Conservation (phyloP, 2,329 filamentous ascomycete genomes). For the Ophiostoma pallidulum region DNA sequence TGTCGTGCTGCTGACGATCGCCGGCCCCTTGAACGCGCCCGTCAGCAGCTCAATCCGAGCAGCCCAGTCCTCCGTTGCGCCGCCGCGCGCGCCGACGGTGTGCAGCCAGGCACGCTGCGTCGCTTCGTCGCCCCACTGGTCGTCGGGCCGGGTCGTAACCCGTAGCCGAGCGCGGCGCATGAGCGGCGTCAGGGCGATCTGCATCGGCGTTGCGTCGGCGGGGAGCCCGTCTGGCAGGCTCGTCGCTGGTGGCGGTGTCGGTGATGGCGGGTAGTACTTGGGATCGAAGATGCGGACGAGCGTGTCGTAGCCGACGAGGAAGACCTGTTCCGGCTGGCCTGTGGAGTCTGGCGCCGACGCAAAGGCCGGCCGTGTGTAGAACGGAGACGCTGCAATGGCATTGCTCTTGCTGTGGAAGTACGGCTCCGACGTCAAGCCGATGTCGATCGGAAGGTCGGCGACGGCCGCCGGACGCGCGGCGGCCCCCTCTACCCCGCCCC, state of each 20-base stretch:
- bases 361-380: constrained; percentile 27
- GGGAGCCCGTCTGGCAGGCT: not conserved
- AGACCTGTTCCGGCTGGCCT: constrained; percentile 43
- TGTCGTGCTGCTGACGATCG: constrained; percentile 48
- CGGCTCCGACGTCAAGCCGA: constrained; percentile 61
- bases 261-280: constrained; percentile 51
- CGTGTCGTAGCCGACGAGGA: constrained; percentile 68
- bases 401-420: constrained; percentile 65
- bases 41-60: constrained; percentile 50
- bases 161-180: constrained; percentile 52
- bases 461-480: not conserved
- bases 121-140: constrained; percentile 47
- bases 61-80: constrained; percentile 49
- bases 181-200: constrained; percentile 50
- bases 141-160: constrained; percentile 54
- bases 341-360: not conserved
- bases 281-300: constrained; percentile 61
- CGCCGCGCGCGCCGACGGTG: constrained; percentile 32
- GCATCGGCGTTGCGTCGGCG: constrained; percentile 30
- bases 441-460: constrained; percentile 39
- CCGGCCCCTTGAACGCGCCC: constrained; percentile 32
- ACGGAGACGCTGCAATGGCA: constrained; percentile 41
- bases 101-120: constrained; percentile 47
- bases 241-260: constrained; percentile 15
- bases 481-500: too few relatives aligned